phyloP scores from a whole-genome alignment of 2,329 filamentous ascomycete genomes.

The Periconia sp. region DNA sequence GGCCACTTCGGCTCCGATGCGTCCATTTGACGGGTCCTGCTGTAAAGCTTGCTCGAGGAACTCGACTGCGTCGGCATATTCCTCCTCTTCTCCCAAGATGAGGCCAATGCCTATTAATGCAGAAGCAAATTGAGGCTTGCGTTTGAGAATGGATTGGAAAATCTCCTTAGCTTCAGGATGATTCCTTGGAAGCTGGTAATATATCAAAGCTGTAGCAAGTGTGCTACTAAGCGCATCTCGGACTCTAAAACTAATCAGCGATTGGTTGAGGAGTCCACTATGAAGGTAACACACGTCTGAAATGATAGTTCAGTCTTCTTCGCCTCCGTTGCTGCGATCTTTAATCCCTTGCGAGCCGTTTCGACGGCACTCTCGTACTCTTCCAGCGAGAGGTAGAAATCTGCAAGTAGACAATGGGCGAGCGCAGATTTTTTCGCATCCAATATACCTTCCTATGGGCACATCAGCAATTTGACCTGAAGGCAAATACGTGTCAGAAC shows the following conservation, averaged over 20 bases:
- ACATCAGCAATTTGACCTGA: slow-evolving; percentile 6
- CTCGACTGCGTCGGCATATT: slow-evolving; percentile 80
- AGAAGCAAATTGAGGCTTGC: slow-evolving; percentile 76
- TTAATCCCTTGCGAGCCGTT: slow-evolving; percentile 75
- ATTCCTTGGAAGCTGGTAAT: slow-evolving; percentile 87
- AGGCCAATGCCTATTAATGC: slow-evolving; percentile 89
- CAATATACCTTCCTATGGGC: slow-evolving; percentile 52
- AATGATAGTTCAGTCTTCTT: slow-evolving; percentile 73
- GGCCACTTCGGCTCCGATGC: slow-evolving; percentile 83
- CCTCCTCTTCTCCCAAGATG: slow-evolving; percentile 91
- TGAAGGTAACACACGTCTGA: slow-evolving; percentile 33
- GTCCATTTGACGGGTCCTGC: slow-evolving; percentile 75
- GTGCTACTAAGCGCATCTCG: slow-evolving; percentile 76
- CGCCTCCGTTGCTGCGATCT: slow-evolving; percentile 65
- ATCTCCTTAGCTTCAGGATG: slow-evolving; percentile 86
- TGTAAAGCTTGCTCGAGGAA: slow-evolving; percentile 79
- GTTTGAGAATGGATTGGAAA: slow-evolving; percentile 80
- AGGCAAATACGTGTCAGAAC: slow-evolving; percentile 2
- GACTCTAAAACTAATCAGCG: slow-evolving; percentile 50
- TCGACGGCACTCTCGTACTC: slow-evolving; percentile 85
- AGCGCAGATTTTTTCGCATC: slow-evolving; percentile 70
- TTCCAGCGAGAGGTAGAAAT: slow-evolving; percentile 83
- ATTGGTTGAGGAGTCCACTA: too few relatives aligned
- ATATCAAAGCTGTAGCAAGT: slow-evolving; percentile 86
- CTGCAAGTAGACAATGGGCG: slow-evolving; percentile 80